Percentiles rank a stretch among this genome's conserved stretches.
phyloP scores from a whole-genome alignment of 495 filamentous ascomycete genomes.

The Talaromyces thailandensis region DNA sequence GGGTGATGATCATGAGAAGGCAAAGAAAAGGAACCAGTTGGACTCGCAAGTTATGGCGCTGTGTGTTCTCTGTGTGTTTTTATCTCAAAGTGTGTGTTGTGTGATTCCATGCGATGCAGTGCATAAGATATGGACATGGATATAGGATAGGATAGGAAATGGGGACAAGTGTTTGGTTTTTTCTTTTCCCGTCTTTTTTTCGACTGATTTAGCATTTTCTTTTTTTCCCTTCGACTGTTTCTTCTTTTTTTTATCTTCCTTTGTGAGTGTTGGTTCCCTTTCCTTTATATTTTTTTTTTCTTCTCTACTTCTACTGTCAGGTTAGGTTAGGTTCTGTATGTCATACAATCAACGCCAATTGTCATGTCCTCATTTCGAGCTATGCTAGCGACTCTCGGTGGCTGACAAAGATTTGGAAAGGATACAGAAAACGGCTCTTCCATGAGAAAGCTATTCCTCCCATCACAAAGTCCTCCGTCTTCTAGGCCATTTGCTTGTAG shows the following conservation, averaged over 20 bases:
- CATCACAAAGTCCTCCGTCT: no score
- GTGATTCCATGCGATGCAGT: conserved; percentile 1
- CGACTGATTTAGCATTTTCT: conserved; percentile 21
- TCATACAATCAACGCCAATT: background rate
- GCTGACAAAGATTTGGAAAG: no score
- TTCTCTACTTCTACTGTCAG: conserved; percentile 1
- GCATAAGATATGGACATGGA: conserved; percentile 4
- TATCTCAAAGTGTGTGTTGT: background rate
- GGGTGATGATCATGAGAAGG: background rate
- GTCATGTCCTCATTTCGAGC: background rate
- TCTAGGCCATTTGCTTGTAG: background rate
- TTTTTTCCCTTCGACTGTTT: conserved; percentile 12
- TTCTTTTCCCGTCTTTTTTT: conserved; percentile 17
- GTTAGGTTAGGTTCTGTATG: background rate
- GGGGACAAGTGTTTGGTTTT: background rate
- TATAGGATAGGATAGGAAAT: conserved; percentile 5
- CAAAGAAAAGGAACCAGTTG: background rate
- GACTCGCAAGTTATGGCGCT: background rate
- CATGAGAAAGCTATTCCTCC: no score
- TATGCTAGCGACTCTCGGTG: no score
- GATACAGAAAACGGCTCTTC: no score
- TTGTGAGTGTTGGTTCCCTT: conserved; percentile 10
- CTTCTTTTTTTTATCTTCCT: conserved; percentile 12
- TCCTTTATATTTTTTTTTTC: conserved; percentile 17
- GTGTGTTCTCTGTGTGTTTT: background rate